Conservation (phyloP, 1,139 yeast genomes). For the Sugiyamaella pinicola region DNA sequence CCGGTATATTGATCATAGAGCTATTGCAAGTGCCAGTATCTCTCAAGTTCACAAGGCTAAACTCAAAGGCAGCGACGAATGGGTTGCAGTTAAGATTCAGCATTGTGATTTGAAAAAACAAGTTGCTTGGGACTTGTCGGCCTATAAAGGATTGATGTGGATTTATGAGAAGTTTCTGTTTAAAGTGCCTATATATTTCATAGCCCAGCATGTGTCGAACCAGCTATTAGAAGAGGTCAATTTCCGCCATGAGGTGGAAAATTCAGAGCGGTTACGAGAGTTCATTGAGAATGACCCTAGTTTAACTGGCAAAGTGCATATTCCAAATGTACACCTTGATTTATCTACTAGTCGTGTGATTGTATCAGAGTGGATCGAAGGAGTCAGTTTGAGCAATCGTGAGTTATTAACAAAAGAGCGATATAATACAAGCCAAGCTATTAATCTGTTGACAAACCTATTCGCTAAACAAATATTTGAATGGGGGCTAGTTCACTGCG, state of each 20-base stretch:
- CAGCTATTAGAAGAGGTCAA: slow-evolving; percentile 64
- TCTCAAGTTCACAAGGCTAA: slow-evolving; percentile 70
- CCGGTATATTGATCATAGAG: slow-evolving; percentile 51
- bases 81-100: slow-evolving; percentile 71
- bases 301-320: slow-evolving; percentile 46
- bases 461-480: slow-evolving; percentile 71
- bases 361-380: slow-evolving; percentile 78
- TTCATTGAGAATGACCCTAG: slow-evolving; percentile 44
- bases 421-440: slow-evolving; percentile 49
- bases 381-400: slow-evolving; percentile 55
- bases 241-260: slow-evolving; percentile 58
- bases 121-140: slow-evolving; percentile 58
- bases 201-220: slow-evolving; percentile 59
- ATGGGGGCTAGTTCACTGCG: slow-evolving; percentile 79
- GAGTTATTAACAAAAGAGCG: slow-evolving; percentile 47
- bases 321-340: slow-evolving; percentile 57
- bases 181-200: slow-evolving; percentile 62
- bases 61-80: slow-evolving; percentile 51
- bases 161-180: slow-evolving; percentile 58
- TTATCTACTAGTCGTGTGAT: slow-evolving; percentile 55
- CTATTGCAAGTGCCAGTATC: slow-evolving; percentile 71
- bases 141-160: slow-evolving; percentile 56
- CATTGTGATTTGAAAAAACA: slow-evolving; percentile 63
- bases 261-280: slow-evolving; percentile 47
- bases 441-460: slow-evolving; percentile 56